Evolutionary conservation across 148 eudicot species (phyloP).

Genomic region (Polygonum aviculare): DNA sequence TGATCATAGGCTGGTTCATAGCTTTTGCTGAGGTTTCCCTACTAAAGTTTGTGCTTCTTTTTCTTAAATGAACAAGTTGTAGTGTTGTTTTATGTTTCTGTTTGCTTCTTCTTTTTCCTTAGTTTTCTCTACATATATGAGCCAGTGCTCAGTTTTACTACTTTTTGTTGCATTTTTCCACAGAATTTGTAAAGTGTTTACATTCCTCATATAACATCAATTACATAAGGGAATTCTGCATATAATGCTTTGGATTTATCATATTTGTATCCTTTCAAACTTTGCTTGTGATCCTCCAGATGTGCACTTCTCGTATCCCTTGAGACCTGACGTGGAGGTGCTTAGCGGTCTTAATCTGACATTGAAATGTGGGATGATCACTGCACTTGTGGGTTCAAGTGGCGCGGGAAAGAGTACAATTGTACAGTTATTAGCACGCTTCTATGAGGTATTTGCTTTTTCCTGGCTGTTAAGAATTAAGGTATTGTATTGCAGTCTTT

Average conservation of each 20-base stretch:
- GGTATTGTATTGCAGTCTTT: background rate
- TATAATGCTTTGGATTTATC: background rate
- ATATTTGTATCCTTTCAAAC: background rate
- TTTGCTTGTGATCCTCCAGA: conserved; percentile 34
- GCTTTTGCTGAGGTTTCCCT: background rate
- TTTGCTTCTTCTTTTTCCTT: background rate
- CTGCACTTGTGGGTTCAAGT: conserved; percentile 97
- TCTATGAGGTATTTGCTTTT: conserved; percentile 62
- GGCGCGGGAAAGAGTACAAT: conserved; percentile 98
- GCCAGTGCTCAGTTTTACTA: background rate
- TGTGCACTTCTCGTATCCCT: conserved; percentile 88
- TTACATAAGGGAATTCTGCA: background rate
- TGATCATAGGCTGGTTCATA: background rate
- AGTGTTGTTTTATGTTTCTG: background rate
- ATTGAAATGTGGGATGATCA: conserved; percentile 72
- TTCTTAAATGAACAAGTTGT: background rate
- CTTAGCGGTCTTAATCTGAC: conserved; percentile 66
- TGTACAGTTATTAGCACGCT: conserved; percentile 92
- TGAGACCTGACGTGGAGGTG: conserved; percentile 84
- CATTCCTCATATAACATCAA: background rate
- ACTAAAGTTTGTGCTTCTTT: background rate
- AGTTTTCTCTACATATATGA: background rate
- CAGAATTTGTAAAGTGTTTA: background rate
- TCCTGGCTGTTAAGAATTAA: background rate
- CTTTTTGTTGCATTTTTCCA: background rate